phyloP scores from a whole-genome alignment of 1,284 basidiomycete species.

The Trichosporon inkin region DNA sequence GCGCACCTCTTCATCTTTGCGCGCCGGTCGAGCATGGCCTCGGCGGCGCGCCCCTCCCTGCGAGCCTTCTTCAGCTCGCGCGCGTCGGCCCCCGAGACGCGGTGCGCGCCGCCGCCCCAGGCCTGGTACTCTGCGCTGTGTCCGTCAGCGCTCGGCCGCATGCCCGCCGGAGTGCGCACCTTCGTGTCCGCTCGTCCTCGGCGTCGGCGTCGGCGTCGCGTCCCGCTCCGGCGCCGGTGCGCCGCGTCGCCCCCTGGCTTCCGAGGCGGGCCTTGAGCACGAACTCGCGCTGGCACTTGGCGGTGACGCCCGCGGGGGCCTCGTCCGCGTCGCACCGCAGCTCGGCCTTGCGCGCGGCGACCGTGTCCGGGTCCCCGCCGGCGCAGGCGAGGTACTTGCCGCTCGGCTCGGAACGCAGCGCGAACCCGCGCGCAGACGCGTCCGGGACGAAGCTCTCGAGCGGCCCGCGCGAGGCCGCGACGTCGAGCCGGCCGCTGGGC shows the following conservation, averaged over 20 bases:
- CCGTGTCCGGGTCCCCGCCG: constrained; percentile 12
- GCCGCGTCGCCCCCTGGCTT: no score
- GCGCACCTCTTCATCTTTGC: constrained; percentile 84
- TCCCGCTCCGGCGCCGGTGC: no score
- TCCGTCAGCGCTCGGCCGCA: constrained; percentile 15
- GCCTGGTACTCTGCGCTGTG: constrained; percentile 62
- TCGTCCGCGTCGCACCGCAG: constrained; percentile 81
- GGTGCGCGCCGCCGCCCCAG: constrained; percentile 75
- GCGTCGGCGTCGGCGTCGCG: constrained; percentile 53
- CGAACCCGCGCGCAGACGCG: constrained; percentile 26
- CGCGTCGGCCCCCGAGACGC: constrained; percentile 58
- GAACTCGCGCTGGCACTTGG: constrained; percentile 86
- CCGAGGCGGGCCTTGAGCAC: constrained; percentile 67
- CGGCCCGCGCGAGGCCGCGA: constrained; percentile 46
- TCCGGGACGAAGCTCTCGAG: constrained; percentile 44
- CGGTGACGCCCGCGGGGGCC: constrained; percentile 72
- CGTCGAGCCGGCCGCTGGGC: constrained; percentile 41
- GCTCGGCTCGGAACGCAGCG: constrained; percentile 33
- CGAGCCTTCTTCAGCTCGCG: constrained; percentile 71
- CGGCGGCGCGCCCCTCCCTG: constrained; percentile 81
- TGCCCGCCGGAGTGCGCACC: constrained; percentile 42
- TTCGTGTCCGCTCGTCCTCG: constrained; percentile 48
- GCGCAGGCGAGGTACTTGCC: constrained; percentile 42
- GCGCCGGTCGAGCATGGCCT: constrained; percentile 81
- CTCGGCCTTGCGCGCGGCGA: constrained; percentile 53